phyloP scores from a whole-genome alignment of 78 protist genomes.

The Monosiga brevicollis region DNA sequence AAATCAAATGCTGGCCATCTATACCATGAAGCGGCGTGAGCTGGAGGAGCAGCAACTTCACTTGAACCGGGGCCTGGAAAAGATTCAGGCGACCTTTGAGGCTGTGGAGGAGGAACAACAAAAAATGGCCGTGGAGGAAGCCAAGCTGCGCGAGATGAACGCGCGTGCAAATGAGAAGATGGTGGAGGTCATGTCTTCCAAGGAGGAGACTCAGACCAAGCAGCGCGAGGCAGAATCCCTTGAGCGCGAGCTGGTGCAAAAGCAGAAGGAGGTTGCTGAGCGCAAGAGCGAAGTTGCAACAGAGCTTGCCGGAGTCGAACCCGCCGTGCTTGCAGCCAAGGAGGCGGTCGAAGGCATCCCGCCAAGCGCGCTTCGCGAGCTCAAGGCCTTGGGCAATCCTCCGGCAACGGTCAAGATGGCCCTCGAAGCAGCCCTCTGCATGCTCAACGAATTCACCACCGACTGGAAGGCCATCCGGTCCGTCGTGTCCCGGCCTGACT shows the following conservation, averaged over 20 bases:
- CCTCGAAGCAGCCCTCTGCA: constrained; percentile 61
- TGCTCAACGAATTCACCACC: constrained; percentile 45
- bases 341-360: constrained; percentile 63
- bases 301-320: constrained; percentile 72
- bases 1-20: constrained; percentile 59
- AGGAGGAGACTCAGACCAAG: constrained; percentile 60
- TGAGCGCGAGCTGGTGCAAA: constrained; percentile 35
- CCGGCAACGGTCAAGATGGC: constrained; percentile 66
- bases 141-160: constrained; percentile 58
- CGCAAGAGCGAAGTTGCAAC: neutral
- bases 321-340: constrained; percentile 69
- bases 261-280: constrained; percentile 21
- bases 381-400: constrained; percentile 69
- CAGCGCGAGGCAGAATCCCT: constrained; percentile 41
- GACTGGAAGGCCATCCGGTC: constrained; percentile 77
- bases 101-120: constrained; percentile 54
- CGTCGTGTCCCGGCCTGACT: constrained; percentile 52
- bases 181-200: constrained; percentile 55
- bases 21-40: constrained; percentile 67
- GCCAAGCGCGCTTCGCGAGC: constrained; percentile 64
- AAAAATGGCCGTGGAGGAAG: constrained; percentile 9
- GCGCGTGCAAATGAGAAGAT: constrained; percentile 67
- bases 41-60: constrained; percentile 86
- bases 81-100: constrained; percentile 65
- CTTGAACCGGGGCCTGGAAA: constrained; percentile 77